Evolutionary conservation across 2,329 filamentous ascomycete species (phyloP).

Genomic region (Colletotrichum incanum): DNA sequence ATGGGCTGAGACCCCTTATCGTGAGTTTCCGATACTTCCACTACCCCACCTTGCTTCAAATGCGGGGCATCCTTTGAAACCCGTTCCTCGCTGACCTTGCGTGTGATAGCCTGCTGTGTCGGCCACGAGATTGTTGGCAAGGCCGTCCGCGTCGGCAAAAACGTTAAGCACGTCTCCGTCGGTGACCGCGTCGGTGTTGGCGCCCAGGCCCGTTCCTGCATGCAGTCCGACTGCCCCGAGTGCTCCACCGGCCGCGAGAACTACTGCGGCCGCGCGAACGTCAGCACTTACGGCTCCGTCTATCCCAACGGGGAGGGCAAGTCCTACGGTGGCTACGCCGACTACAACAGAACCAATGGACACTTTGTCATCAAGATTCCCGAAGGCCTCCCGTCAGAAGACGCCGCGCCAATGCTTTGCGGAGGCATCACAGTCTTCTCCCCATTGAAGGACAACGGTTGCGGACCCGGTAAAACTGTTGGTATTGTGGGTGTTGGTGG

Average conservation of each 20-base stretch:
- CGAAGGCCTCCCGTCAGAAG: constrained; percentile 56
- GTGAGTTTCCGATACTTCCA: constrained; percentile 47
- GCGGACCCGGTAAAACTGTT: constrained; percentile 77
- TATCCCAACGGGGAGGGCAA: constrained; percentile 68
- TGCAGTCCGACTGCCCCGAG: constrained; percentile 58
- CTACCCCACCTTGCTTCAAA: constrained; percentile 22
- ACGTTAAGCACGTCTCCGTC: constrained; percentile 65
- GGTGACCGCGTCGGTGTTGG: constrained; percentile 77
- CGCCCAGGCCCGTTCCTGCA: constrained; percentile 72
- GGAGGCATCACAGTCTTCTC: constrained; percentile 79
- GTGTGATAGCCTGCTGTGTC: constrained; percentile 63
- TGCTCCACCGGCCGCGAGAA: constrained; percentile 59
- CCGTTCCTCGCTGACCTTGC: background rate
- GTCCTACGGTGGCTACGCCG: constrained; percentile 70
- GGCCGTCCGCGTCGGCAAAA: constrained; percentile 67
- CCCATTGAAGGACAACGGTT: constrained; percentile 74
- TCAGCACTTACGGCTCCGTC: constrained; percentile 68
- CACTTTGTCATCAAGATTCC: constrained; percentile 68
- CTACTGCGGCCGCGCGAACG: constrained; percentile 57
- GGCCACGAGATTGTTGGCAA: constrained; percentile 78
- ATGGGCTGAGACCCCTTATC: constrained; percentile 61
- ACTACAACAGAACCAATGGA: constrained; percentile 53
- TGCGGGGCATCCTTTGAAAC: background rate
- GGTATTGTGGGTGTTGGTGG: constrained; percentile 79
- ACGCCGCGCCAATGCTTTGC: constrained; percentile 77